These are phyloP conservation scores for Tetracladium maxilliforme DNA, from an alignment of 2,329 filamentous ascomycete genomes.

Conservation along the genomic window DNA sequence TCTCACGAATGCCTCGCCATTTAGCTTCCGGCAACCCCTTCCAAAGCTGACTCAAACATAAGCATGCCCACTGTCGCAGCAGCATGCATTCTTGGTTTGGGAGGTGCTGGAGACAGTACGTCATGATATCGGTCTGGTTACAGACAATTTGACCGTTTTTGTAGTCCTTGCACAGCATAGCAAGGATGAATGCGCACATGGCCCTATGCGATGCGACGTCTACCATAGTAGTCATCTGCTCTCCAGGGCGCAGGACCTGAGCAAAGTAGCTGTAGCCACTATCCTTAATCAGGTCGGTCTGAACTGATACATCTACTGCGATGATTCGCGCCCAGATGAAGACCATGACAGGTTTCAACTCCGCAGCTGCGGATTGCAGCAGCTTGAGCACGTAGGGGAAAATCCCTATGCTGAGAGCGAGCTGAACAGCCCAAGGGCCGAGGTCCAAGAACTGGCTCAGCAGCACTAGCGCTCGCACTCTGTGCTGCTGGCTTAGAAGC, in stretches of 20 bases:
- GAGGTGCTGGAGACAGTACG: slow-evolving; percentile 72
- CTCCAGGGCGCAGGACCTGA: slow-evolving; percentile 73
- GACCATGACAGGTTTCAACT: slow-evolving; percentile 96
- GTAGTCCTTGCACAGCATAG: slow-evolving; percentile 94
- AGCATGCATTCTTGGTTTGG: slow-evolving; percentile 77
- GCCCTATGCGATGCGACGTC: slow-evolving; percentile 91
- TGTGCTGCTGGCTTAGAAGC: slow-evolving; percentile 85
- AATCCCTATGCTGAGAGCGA: slow-evolving; percentile 93
- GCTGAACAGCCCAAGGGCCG: slow-evolving; percentile 96
- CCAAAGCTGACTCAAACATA: slow-evolving; percentile 94
- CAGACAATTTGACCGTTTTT: slow-evolving; percentile 85
- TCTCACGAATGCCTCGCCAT: slow-evolving; percentile 84
- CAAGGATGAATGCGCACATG: slow-evolving; percentile 96
- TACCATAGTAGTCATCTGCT: slow-evolving; percentile 68
- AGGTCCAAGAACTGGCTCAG: slow-evolving; percentile 89
- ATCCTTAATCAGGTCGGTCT: slow-evolving; percentile 88
- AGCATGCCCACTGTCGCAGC: slow-evolving; percentile 85
- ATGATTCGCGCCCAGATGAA: slow-evolving; percentile 97
- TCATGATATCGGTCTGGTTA: slow-evolving; percentile 79
- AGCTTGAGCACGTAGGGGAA: slow-evolving; percentile 98
- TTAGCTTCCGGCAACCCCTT: slow-evolving; percentile 82
- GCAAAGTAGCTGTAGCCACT: slow-evolving; percentile 97
- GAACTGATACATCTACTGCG: slow-evolving; percentile 86
- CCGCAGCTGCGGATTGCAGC: slow-evolving; percentile 83
- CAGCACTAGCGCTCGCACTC: slow-evolving; percentile 78